Conservation (phyloP, 208 protist species). For the Acanthamoeba lenticulata region DNA sequence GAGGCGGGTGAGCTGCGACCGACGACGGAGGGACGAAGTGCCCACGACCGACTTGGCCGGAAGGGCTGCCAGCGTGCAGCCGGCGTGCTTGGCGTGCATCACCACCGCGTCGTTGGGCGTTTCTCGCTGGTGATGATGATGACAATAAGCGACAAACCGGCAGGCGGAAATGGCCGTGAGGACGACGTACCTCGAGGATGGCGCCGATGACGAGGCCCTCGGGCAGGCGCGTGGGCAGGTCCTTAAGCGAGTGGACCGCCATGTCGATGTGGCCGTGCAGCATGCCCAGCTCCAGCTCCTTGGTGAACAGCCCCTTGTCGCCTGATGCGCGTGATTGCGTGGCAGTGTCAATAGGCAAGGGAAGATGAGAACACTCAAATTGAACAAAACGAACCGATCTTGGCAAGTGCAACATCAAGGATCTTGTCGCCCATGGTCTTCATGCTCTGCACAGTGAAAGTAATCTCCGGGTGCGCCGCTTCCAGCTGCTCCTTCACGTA, state of each 20-base stretch:
- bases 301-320: constrained; percentile 76
- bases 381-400: constrained; percentile 61
- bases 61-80: constrained; percentile 46
- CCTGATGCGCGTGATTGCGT: too few relatives aligned
- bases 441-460: constrained; percentile 26
- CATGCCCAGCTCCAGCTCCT: constrained; percentile 72
- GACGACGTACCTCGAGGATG: constrained; percentile 40
- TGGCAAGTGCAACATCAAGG: constrained; percentile 64
- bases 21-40: constrained; percentile 61
- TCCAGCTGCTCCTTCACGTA: constrained; percentile 47
- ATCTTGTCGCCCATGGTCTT: constrained; percentile 73
- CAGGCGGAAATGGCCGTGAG: neutral
- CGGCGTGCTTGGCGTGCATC: constrained; percentile 16
- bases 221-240: constrained; percentile 72
- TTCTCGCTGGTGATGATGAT: neutral
- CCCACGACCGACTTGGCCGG: constrained; percentile 69
- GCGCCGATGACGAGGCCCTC: constrained; percentile 48
- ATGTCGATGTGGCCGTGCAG: constrained; percentile 65
- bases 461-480: neutral
- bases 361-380: neutral
- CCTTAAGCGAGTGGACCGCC: constrained; percentile 75
- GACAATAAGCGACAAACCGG: neutral
- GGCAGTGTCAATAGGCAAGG: neutral
- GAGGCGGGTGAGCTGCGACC: constrained; percentile 52
- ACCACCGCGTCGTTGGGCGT: constrained; percentile 61